Conservation (phyloP, 78 protist genomes). For the Dictyostelium firmibasis region DNA sequence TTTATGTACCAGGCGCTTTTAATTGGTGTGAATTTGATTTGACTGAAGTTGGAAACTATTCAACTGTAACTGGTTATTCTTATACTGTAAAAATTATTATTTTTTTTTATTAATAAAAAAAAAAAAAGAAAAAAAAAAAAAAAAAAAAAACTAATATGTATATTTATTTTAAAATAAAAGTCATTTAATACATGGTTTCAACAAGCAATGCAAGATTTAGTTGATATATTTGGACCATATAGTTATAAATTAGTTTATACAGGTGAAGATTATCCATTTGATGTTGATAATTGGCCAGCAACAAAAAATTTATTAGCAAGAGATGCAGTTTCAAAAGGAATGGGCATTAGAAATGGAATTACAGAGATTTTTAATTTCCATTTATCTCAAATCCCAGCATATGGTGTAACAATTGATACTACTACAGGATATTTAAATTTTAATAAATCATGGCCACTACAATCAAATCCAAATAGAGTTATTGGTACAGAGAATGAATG, state of each 20-base stretch:
- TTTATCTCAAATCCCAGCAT: conserved; percentile 50
- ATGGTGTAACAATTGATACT: conserved; percentile 13
- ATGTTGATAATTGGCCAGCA: conserved; percentile 33
- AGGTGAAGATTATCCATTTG: conserved; percentile 72
- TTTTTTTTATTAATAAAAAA: too few relatives aligned
- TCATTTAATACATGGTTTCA: conserved; percentile 60
- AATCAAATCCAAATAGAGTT: conserved; percentile 40
- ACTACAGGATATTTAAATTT: conserved; percentile 8
- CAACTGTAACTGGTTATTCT: neutral
- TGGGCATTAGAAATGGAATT: conserved; percentile 74
- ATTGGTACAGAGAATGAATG: conserved; percentile 73
- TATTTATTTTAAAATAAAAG: neutral
- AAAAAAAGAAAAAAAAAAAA: neutral
- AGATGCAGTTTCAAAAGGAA: conserved; percentile 56
- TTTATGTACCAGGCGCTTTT: conserved; percentile 67
- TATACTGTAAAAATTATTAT: conserved; percentile 10
- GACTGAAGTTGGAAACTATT: conserved; percentile 35
- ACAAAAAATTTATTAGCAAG: conserved; percentile 15
- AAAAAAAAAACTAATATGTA: too few relatives aligned
- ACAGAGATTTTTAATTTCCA: conserved; percentile 61
- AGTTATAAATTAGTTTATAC: conserved; percentile 61
- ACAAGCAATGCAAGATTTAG: conserved; percentile 50
- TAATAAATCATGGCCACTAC: conserved; percentile 23
- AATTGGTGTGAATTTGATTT: conserved; percentile 79
- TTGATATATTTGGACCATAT: conserved; percentile 49